These are phyloP conservation scores for Trametes versicolor DNA, from an alignment of 1,284 basidiomycete genomes.

Conservation along the genomic window DNA sequence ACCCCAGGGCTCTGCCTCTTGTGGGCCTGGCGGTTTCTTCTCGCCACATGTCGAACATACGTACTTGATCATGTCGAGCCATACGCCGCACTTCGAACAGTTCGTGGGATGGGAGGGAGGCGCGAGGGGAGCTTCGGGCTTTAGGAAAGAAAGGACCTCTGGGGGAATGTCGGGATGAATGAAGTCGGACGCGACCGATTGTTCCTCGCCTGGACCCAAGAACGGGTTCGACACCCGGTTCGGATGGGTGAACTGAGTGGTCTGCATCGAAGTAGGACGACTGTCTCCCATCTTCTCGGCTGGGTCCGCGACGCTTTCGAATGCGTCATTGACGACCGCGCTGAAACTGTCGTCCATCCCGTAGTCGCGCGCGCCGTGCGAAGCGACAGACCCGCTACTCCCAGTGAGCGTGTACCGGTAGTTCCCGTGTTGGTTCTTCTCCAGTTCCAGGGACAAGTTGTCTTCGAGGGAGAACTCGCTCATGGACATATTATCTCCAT, in stretches of 20 bases:
- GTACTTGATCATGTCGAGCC: conserved; percentile 84
- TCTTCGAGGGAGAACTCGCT: conserved; percentile 39
- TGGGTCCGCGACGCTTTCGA: conserved; percentile 36
- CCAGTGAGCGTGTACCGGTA: conserved; percentile 80
- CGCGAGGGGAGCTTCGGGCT: conserved; percentile 50
- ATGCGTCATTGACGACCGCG: conserved; percentile 44
- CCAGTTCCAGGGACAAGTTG: conserved; percentile 60
- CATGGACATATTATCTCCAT: conserved; percentile 27
- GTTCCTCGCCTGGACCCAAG: conserved; percentile 25
- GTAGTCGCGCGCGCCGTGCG: conserved; percentile 59
- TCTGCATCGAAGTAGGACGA: conserved; percentile 69
- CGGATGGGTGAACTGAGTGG: conserved; percentile 66
- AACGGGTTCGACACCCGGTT: conserved; percentile 43
- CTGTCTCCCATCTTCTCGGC: conserved; percentile 32
- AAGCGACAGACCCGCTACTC: conserved; percentile 55
- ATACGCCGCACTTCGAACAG: conserved; percentile 82
- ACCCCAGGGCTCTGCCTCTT: conserved; percentile 26
- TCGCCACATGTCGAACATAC: conserved; percentile 89
- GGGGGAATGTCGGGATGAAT: conserved; percentile 55
- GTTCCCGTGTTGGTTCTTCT: conserved; percentile 72
- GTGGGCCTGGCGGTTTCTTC: conserved; percentile 55
- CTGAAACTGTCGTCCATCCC: conserved; percentile 59
- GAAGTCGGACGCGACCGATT: conserved; percentile 35
- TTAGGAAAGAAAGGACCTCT: conserved; percentile 65
- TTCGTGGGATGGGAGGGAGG: conserved; percentile 76